Percentiles rank a stretch among this genome's conserved stretches.
phyloP scores from a whole-genome alignment of 345 rosid species.

The Dimocarpus longan region DNA sequence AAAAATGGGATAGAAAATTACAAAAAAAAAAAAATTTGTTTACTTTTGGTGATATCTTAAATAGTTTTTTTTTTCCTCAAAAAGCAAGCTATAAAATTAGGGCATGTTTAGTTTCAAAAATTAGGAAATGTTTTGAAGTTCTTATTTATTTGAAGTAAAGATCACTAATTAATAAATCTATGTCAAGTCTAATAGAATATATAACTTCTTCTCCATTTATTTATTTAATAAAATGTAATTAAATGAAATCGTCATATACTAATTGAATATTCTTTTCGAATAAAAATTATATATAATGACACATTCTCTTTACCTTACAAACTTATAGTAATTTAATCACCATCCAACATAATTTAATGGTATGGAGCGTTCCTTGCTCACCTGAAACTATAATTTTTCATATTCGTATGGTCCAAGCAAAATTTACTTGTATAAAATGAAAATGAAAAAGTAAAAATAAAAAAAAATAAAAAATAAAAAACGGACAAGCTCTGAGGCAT shows the following conservation, averaged over 20 bases:
- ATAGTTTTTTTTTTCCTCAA: not conserved
- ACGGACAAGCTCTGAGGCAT: not conserved
- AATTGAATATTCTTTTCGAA: no score
- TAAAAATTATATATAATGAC: no score
- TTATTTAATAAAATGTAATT: no score
- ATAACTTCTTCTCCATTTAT: not conserved
- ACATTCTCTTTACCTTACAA: no score
- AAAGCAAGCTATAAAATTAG: not conserved
- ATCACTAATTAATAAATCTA: not conserved
- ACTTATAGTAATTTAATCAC: no score
- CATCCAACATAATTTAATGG: no score
- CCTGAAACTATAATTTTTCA: no score
- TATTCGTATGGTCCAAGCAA: no score
- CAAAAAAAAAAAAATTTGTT: not conserved
- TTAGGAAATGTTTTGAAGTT: no score
- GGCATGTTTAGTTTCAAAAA: not conserved
- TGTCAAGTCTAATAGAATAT: not conserved
- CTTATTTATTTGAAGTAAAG: not conserved
- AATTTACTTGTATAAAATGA: not conserved
- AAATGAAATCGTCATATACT: no score
- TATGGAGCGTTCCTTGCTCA: no score
- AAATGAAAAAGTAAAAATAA: not conserved
- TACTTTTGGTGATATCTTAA: not conserved
- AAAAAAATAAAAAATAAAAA: not conserved
- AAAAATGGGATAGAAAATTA: not conserved